Evolutionary conservation across 2,329 filamentous ascomycete genomes (phyloP).

Genomic region (Monilinia vaccinii-corymbosi): DNA sequence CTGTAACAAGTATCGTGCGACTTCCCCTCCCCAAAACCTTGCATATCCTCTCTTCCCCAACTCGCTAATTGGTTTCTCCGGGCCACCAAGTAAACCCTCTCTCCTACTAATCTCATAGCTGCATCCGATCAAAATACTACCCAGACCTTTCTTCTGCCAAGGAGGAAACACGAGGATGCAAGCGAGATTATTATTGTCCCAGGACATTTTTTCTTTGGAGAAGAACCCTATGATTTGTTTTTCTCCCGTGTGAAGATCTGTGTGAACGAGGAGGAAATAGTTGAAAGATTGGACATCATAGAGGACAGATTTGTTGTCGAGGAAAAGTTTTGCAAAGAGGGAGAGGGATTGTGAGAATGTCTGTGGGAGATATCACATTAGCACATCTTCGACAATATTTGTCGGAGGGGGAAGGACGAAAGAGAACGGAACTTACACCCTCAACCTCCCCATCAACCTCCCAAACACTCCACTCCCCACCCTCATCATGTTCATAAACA

Average conservation of each 20-base stretch:
- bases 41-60: conserved; percentile 75
- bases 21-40: conserved; percentile 78
- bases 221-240: conserved; percentile 85
- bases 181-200: conserved; percentile 96
- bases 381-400: not conserved
- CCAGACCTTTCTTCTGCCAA: conserved; percentile 85
- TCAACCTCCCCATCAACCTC: conserved; percentile 86
- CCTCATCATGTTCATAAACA: conserved; percentile 53
- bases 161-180: conserved; percentile 95
- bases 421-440: conserved; percentile 40
- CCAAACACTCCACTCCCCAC: conserved; percentile 69
- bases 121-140: conserved; percentile 80
- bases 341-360: conserved; percentile 93
- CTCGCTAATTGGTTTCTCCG: conserved; percentile 87
- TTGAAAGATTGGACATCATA: conserved; percentile 93
- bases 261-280: conserved; percentile 85
- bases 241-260: conserved; percentile 36
- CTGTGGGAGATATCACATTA: conserved; percentile 29
- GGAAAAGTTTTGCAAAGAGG: conserved; percentile 92
- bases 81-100: conserved; percentile 78
- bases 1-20: conserved; percentile 58
- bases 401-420: not conserved
- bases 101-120: conserved; percentile 85
- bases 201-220: conserved; percentile 96
- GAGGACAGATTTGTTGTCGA: conserved; percentile 97